phyloP scores from a whole-genome alignment of 2,329 filamentous ascomycete genomes.

The Penicillium psychrosexuale region DNA sequence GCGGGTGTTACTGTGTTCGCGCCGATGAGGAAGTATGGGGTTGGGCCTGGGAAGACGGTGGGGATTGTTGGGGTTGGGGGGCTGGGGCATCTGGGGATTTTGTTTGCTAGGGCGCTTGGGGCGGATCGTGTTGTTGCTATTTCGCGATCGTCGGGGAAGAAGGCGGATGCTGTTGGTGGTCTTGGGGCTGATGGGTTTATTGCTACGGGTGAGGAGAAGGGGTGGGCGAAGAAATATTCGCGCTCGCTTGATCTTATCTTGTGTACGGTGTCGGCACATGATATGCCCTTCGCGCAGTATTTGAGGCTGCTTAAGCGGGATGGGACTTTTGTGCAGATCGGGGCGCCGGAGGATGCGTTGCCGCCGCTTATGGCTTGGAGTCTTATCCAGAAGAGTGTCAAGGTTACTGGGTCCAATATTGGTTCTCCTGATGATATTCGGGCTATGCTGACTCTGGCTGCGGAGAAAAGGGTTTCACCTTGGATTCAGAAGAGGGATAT shows the following conservation, averaged over 20 bases:
- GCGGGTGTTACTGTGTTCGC: conserved; percentile 72
- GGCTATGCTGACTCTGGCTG: conserved; percentile 44
- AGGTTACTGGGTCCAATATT: conserved; percentile 50
- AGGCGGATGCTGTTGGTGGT: conserved; percentile 47
- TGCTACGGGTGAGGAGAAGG: conserved; percentile 55
- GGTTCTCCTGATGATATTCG: conserved; percentile 44
- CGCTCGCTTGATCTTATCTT: conserved; percentile 55
- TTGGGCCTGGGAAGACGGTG: conserved; percentile 68
- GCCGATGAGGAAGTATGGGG: conserved; percentile 64
- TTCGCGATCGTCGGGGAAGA: conserved; percentile 51
- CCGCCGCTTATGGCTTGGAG: conserved; percentile 57
- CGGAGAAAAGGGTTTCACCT: conserved; percentile 41
- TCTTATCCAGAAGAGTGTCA: conserved; percentile 56
- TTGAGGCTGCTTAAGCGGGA: conserved; percentile 57
- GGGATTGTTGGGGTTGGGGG: conserved; percentile 72
- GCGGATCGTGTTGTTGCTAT: conserved; percentile 61
- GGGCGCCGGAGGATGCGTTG: conserved; percentile 58
- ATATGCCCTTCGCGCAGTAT: conserved; percentile 64
- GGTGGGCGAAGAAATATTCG: conserved; percentile 52
- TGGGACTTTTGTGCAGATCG: conserved; percentile 64
- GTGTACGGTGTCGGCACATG: conserved; percentile 55
- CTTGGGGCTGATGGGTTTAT: conserved; percentile 57
- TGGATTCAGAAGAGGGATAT: conserved; percentile 45
- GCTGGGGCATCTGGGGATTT: conserved; percentile 68
- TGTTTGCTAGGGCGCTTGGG: conserved; percentile 68